These are phyloP conservation scores for Cucumis cinereus DNA, from an alignment of 306 rosid species.

Conservation along the genomic window DNA sequence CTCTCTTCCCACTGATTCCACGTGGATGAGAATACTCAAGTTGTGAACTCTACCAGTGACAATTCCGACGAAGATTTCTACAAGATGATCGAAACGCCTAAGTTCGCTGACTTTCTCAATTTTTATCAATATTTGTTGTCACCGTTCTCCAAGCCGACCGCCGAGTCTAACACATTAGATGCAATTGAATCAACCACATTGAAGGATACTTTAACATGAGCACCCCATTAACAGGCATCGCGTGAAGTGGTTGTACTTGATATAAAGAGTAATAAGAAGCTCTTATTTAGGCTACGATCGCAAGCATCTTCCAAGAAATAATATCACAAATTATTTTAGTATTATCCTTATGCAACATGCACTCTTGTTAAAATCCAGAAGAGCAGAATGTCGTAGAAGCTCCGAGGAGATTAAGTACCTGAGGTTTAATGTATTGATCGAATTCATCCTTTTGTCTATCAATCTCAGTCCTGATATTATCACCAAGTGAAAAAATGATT, in stretches of 20 bases:
- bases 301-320: background rate
- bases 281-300: background rate
- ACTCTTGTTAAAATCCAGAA: background rate
- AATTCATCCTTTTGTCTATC: constrained; percentile 79
- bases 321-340: background rate
- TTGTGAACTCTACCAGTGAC: no score
- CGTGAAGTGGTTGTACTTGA: background rate
- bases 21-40: no score
- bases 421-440: constrained; percentile 59
- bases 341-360: background rate
- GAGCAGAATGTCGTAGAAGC: background rate
- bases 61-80: no score
- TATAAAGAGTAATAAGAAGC: background rate
- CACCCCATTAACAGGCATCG: background rate
- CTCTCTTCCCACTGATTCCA: no score
- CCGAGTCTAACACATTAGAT: background rate
- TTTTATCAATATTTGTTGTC: no score
- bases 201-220: background rate
- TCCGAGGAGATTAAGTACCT: constrained; percentile 32
- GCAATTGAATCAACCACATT: background rate
- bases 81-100: no score
- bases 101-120: no score
- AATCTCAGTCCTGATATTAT: constrained; percentile 57
- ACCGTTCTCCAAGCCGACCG: no score
- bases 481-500: constrained; percentile 51